These are phyloP conservation scores for Komagataella populi DNA, from an alignment of 805 yeast species.

Conservation along the genomic window DNA sequence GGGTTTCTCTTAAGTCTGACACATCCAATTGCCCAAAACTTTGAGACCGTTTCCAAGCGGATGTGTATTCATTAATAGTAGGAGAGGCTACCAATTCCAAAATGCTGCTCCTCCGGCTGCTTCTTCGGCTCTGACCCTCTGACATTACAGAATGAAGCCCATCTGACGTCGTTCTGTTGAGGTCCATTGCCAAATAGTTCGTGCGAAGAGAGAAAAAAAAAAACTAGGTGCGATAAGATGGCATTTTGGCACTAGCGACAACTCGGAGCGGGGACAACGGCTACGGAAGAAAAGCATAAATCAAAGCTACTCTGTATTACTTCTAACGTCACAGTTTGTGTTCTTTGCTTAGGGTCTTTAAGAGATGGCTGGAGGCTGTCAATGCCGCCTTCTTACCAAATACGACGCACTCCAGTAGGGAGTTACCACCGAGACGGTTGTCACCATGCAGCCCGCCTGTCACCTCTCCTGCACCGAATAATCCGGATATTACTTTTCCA, in stretches of 20 bases:
- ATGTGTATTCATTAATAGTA: neutral
- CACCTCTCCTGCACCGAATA: slow-evolving; percentile 55
- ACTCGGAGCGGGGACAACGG: neutral
- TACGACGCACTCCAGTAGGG: slow-evolving; percentile 46
- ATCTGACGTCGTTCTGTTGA: neutral
- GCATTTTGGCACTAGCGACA: neutral
- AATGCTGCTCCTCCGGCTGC: neutral
- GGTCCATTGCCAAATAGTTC: neutral
- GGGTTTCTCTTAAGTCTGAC: neutral
- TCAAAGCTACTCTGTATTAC: neutral
- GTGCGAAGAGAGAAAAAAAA: neutral
- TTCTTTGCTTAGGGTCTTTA: slow-evolving; percentile 6
- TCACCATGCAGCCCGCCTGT: slow-evolving; percentile 61
- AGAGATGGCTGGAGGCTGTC: slow-evolving; percentile 17
- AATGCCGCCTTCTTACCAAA: slow-evolving; percentile 41
- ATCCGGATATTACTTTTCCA: slow-evolving; percentile 21
- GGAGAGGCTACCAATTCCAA: neutral
- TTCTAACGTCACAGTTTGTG: neutral
- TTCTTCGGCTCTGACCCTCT: neutral
- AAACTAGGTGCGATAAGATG: neutral
- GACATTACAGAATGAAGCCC: neutral
- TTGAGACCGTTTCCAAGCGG: neutral
- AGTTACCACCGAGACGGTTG: slow-evolving; percentile 46
- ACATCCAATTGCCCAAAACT: neutral
- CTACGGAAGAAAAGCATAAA: neutral